Evolutionary conservation across 2,329 filamentous ascomycete genomes (phyloP), one percentile per base, ranked within the genome.

Genomic region (Clonostachys rhizophaga): DNA sequence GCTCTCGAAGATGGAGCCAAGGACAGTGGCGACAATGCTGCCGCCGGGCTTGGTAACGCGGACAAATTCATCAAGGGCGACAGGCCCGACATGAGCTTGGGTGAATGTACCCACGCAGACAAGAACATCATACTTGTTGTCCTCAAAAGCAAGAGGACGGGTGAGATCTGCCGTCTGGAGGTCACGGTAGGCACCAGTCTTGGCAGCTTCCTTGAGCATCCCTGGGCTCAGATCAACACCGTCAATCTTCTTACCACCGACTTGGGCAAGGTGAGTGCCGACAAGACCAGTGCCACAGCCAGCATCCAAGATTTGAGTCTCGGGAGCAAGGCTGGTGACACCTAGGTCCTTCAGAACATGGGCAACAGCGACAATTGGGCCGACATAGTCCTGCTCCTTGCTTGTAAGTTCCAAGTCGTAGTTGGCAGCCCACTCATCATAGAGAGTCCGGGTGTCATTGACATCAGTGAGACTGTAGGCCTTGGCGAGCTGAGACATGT

Each of bases 261-360:
- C 56, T 36, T 67, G 59, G 18, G 68, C 64, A 5, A 81, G 68
- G 24, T 69, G 70, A 17, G 68, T 57, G 5, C 75, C 77, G 11
- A 78, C 75, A 9, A 78, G 68, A 1, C 77, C 77, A 1, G 76
- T 80, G 5, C 77, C 77, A 48, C 76, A 79, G n/a, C 77, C 77
- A 18, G 76, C 76, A 49, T 81, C 77, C 0, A 78, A 66, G 47
- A 80, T 71, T 49, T 51, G 51, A 42, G 60, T 52, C 33, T 51
- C 49, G 8, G 54, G 53, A 44, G 48, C 50, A 45, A 62, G 54
- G 17, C 48, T 47, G 9, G 52, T 51, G 37, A 53, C 33, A 60
- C 55, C 57, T 16, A 65, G 51, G 49, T 44, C 47, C 40, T 63
- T 39, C 55, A 65, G 52, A 49, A 71, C 52, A 52, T 65, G 46